Evolutionary conservation across 2,329 filamentous ascomycete species (phyloP).

Genomic region (Arthrobotrys pseudoclavata): DNA sequence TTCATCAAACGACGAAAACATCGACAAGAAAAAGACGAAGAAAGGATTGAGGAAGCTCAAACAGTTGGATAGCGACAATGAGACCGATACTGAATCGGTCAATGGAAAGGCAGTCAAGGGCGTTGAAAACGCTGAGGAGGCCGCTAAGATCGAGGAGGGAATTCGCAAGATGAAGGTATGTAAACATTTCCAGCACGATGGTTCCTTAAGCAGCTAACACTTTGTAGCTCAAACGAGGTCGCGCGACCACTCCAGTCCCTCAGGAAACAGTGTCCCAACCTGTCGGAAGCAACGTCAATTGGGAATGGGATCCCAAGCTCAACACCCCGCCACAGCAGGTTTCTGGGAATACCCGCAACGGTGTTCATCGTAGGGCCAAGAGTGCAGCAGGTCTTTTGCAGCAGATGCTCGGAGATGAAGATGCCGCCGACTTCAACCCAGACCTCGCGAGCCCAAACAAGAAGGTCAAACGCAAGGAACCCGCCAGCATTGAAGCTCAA

Average conservation of each 20-base stretch:
- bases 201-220: neutral
- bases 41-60: slow-evolving; percentile 46
- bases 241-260: slow-evolving; percentile 56
- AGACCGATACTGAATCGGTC: slow-evolving; percentile 52
- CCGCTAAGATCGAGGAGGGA: slow-evolving; percentile 58
- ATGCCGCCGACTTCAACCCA: slow-evolving; percentile 50
- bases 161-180: slow-evolving; percentile 60
- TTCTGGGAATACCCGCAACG: slow-evolving; percentile 52
- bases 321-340: slow-evolving; percentile 58
- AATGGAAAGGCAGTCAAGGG: slow-evolving; percentile 36
- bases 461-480: slow-evolving; percentile 57
- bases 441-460: slow-evolving; percentile 58
- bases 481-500: slow-evolving; percentile 50
- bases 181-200: neutral
- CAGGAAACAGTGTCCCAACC: slow-evolving; percentile 52
- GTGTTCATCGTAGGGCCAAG: slow-evolving; percentile 52
- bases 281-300: slow-evolving; percentile 41
- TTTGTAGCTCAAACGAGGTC: slow-evolving; percentile 51
- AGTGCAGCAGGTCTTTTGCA: slow-evolving; percentile 55
- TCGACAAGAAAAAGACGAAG: slow-evolving; percentile 52
- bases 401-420: slow-evolving; percentile 53
- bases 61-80: slow-evolving; percentile 58
- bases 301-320: slow-evolving; percentile 59
- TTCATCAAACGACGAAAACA: slow-evolving; percentile 24
- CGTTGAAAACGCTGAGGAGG: slow-evolving; percentile 48